These are phyloP conservation scores for Croton setiger DNA, from an alignment of 441 rosid species.

Conservation along the genomic window DNA sequence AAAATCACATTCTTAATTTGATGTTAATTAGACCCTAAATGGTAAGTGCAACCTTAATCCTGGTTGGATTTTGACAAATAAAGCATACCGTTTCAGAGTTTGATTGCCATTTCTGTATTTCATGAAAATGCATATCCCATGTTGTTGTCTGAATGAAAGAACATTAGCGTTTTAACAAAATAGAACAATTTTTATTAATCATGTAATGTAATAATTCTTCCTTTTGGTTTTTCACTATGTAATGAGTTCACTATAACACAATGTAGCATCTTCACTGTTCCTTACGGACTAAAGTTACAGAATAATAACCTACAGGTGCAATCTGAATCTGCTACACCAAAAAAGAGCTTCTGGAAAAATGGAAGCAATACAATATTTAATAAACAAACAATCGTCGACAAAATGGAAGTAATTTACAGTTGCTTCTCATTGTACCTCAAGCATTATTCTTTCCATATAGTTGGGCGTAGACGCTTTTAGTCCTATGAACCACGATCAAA, in stretches of 20 bases:
- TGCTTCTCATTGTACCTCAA: slow-evolving; percentile 26
- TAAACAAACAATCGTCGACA: not conserved
- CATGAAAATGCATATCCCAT: no score
- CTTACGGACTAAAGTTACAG: not conserved
- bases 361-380: not conserved
- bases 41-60: not conserved
- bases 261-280: not conserved
- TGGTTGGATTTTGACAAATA: no score
- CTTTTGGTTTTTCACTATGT: not conserved
- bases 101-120: not conserved
- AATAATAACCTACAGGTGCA: not conserved
- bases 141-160: no score
- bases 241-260: not conserved
- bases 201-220: not conserved
- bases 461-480: slow-evolving; percentile 57
- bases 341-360: not conserved
- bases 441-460: slow-evolving; percentile 53
- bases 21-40: not conserved
- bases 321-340: not conserved
- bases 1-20: slow-evolving; percentile 6
- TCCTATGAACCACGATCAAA: slow-evolving; percentile 74
- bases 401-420: not conserved
- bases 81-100: not conserved
- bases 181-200: not conserved
- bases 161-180: not conserved